Evolutionary conservation across 2,329 filamentous ascomycete species (phyloP).

Genomic region (Pseudogymnoascus sp.): DNA sequence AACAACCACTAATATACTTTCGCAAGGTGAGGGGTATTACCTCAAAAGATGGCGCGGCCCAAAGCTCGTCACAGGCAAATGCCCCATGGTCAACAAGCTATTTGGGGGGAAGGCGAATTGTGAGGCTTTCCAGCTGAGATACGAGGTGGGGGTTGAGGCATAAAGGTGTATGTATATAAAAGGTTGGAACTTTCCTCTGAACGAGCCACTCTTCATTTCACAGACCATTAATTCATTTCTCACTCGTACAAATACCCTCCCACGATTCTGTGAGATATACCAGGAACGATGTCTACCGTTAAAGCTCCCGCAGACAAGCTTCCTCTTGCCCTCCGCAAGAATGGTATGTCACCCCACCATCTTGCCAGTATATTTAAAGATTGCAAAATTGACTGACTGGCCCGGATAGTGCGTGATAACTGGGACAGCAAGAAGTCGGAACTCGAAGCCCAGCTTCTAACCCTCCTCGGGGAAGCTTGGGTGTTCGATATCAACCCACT

Average conservation of each 20-base stretch:
- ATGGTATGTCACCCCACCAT: conserved; percentile 31
- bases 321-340: conserved; percentile 43
- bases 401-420: conserved; percentile 40
- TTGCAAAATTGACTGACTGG: conserved; percentile 13
- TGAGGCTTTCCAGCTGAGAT: background rate
- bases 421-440: conserved; percentile 41
- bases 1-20: background rate
- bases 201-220: background rate
- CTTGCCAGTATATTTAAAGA: background rate
- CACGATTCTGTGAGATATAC: background rate
- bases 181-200: background rate
- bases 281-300: conserved; percentile 16
- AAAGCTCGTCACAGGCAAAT: background rate
- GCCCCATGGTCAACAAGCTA: background rate
- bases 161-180: background rate
- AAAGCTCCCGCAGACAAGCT: conserved; percentile 41
- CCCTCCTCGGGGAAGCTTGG: conserved; percentile 40
- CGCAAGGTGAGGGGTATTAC: background rate
- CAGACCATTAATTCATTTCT: background rate
- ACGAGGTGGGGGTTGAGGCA: background rate
- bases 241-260: background rate
- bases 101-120: background rate
- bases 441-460: conserved; percentile 37
- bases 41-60: background rate
- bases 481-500: conserved; percentile 40